A percentile compares a stretch with the other conserved stretches of the same genome.
Evolutionary conservation across 345 rosid genomes (phyloP).

Genomic region (Anastatica hierochuntica): DNA sequence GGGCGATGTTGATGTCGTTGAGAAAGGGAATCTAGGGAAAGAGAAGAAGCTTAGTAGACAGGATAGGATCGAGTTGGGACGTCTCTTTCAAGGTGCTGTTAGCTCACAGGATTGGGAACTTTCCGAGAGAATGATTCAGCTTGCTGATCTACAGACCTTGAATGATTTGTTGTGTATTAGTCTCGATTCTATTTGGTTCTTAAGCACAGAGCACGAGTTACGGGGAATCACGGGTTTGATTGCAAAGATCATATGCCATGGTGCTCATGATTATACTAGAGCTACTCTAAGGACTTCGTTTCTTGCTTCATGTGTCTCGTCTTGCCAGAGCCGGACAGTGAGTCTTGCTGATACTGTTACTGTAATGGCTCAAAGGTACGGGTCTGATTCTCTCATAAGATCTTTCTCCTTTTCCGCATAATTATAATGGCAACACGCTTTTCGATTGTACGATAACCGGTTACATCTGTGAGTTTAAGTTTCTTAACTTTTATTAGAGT

Average conservation of each 20-base stretch:
- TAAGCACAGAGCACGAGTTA: constrained; percentile 57
- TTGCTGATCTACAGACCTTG: constrained; percentile 77
- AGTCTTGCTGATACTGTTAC: constrained; percentile 81
- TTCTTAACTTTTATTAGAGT: not conserved
- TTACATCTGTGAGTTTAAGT: no score
- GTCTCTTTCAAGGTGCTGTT: constrained; percentile 65
- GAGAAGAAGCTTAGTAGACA: constrained; percentile 63
- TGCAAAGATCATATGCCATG: constrained; percentile 55
- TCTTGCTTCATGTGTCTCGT: constrained; percentile 93
- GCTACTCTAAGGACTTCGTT: constrained; percentile 93
- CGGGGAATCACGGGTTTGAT: constrained; percentile 66
- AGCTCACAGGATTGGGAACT: constrained; percentile 86
- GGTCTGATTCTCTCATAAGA: not conserved
- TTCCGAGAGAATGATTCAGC: constrained; percentile 54
- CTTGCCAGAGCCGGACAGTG: constrained; percentile 77
- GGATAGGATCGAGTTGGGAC: constrained; percentile 70
- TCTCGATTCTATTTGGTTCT: constrained; percentile 87
- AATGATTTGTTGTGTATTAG: constrained; percentile 86
- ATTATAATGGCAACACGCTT: not conserved
- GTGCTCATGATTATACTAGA: constrained; percentile 95
- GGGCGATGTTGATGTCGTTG: constrained; percentile 32
- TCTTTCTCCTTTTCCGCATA: not conserved
- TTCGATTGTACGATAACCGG: not conserved
- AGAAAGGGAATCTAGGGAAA: constrained; percentile 33
- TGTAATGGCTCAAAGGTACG: constrained; percentile 90